phyloP scores from a whole-genome alignment of 2,329 filamentous ascomycete genomes.

The Sporothrix curviconia region DNA sequence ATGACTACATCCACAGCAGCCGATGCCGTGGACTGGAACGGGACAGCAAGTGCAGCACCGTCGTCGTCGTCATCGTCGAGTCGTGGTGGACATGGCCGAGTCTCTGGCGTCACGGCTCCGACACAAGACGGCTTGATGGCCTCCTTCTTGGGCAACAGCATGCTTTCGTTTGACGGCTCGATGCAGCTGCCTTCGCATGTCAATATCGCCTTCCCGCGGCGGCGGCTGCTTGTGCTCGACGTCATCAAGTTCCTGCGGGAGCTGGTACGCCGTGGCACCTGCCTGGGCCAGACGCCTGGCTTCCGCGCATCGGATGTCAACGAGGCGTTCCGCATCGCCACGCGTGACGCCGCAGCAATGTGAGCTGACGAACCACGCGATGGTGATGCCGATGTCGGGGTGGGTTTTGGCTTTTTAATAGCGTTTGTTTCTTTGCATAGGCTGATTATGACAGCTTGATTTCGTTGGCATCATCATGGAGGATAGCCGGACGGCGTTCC shows the following conservation, averaged over 20 bases:
- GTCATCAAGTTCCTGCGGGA: constrained; percentile 25
- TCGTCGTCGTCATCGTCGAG: too few species aligned
- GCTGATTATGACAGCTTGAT: too few species aligned
- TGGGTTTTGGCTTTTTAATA: too few species aligned
- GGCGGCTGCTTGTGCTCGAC: constrained; percentile 19
- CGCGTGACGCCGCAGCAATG: background rate
- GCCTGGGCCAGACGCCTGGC: constrained; percentile 28
- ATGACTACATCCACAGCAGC: too few species aligned
- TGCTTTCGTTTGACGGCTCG: background rate
- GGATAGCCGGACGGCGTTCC: too few species aligned
- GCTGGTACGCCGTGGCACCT: constrained; percentile 24
- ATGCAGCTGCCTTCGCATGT: background rate
- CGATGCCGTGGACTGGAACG: background rate
- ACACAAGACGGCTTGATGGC: background rate
- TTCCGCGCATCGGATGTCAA: constrained; percentile 27
- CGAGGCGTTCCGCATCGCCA: constrained; percentile 20
- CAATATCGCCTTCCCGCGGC: background rate
- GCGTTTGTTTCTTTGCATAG: background rate
- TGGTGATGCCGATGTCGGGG: too few species aligned
- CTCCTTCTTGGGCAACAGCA: background rate
- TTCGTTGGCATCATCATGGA: too few species aligned
- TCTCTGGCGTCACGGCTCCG: too few species aligned
- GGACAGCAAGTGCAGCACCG: too few species aligned
- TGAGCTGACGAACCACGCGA: background rate
- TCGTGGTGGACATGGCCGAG: too few species aligned